phyloP scores from a whole-genome alignment of 805 yeast species.

The Vanderwaltozyma polyspora region DNA sequence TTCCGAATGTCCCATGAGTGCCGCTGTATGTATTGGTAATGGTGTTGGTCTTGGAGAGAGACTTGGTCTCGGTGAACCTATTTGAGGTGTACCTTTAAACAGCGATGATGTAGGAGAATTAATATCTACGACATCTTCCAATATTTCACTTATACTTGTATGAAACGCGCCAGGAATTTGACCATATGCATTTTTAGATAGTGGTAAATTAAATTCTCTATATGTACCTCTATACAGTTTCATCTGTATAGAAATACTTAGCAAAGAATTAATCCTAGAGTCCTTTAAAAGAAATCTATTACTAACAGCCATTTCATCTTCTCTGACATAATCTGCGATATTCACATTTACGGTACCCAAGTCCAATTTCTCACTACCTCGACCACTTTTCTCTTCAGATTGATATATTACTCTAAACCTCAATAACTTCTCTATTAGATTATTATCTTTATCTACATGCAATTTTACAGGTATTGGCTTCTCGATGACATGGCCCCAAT shows the following conservation, averaged over 20 bases:
- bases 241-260: constrained; percentile 47
- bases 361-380: not conserved
- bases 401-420: constrained; percentile 37
- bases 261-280: constrained; percentile 75
- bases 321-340: constrained; percentile 54
- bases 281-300: constrained; percentile 61
- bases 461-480: constrained; percentile 33
- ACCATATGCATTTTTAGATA: constrained; percentile 8
- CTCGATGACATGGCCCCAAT: constrained; percentile 33
- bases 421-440: constrained; percentile 29
- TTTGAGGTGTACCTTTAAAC: not conserved
- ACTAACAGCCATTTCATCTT: constrained; percentile 38
- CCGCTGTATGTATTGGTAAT: not conserved
- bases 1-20: not conserved
- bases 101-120: constrained; percentile 1
- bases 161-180: constrained; percentile 18
- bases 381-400: constrained; percentile 8
- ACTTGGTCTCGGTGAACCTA: not conserved
- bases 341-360: constrained; percentile 63
- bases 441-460: constrained; percentile 28
- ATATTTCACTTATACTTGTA: constrained; percentile 2
- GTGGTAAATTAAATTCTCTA: constrained; percentile 19
- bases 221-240: constrained; percentile 31
- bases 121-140: constrained; percentile 1
- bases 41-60: not conserved